Evolutionary conservation across 2,329 filamentous ascomycete species (phyloP).

Genomic region (Curvularia sp.): DNA sequence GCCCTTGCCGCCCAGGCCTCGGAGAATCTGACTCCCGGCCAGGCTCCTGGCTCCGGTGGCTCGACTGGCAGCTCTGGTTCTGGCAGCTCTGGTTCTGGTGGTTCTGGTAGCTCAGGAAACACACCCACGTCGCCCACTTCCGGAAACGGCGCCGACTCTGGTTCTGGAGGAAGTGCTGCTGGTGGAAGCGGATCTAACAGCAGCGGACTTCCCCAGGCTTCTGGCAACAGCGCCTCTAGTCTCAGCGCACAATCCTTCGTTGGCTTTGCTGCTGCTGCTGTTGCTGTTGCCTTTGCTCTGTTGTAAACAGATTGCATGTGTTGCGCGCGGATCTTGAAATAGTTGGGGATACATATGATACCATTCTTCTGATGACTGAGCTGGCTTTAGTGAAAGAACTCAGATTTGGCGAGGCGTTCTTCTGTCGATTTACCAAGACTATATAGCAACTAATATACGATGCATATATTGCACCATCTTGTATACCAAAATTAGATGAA

Average conservation of each 20-base stretch:
- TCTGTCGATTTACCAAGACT: conserved; percentile 5
- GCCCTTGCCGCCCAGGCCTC: conserved; percentile 50
- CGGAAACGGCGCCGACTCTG: conserved; percentile 15
- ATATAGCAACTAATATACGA: not conserved
- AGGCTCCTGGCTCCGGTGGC: conserved; percentile 33
- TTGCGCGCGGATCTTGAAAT: not conserved
- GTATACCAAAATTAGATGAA: not conserved
- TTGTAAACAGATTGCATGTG: conserved; percentile 41
- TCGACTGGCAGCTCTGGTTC: conserved; percentile 3
- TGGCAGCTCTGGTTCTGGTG: no score
- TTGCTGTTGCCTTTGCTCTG: conserved; percentile 33
- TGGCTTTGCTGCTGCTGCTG: conserved; percentile 35
- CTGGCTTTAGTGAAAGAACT: conserved; percentile 25
- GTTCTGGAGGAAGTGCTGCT: conserved; percentile 20
- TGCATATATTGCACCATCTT: not conserved
- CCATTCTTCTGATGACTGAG: conserved; percentile 29
- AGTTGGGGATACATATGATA: conserved; percentile 28
- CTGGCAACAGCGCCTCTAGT: conserved; percentile 36
- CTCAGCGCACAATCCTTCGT: conserved; percentile 35
- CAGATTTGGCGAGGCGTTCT: conserved; percentile 16
- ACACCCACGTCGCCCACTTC: conserved; percentile 15
- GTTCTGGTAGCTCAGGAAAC: not conserved
- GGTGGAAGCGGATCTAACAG: conserved; percentile 22
- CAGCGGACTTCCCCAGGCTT: conserved; percentile 33
- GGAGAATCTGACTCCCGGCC: conserved; percentile 54